Percentiles rank a stretch among this genome's conserved stretches.
phyloP scores from a whole-genome alignment of 495 filamentous ascomycete species.

The Neurospora sp. region DNA sequence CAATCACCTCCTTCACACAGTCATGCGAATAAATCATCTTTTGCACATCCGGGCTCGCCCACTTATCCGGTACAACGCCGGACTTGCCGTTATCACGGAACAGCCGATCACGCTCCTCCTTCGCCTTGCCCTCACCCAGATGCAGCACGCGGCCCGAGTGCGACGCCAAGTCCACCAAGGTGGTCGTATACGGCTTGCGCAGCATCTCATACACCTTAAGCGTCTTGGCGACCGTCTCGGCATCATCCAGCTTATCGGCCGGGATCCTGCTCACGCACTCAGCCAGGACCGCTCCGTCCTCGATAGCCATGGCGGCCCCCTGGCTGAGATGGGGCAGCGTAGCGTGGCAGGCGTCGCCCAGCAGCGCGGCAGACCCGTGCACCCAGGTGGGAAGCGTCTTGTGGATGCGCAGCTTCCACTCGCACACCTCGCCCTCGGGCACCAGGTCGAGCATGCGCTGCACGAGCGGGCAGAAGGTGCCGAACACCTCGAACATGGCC shows the following conservation, averaged over 20 bases:
- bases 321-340: slow-evolving; percentile 69
- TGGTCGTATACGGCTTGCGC: slow-evolving; percentile 58
- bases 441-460: slow-evolving; percentile 67
- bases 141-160: slow-evolving; percentile 57
- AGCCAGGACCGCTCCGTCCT: slow-evolving; percentile 67
- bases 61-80: slow-evolving; percentile 58
- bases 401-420: slow-evolving; percentile 70
- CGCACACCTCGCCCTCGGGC: slow-evolving; percentile 69
- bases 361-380: slow-evolving; percentile 51
- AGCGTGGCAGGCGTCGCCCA: slow-evolving; percentile 73
- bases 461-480: slow-evolving; percentile 62
- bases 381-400: slow-evolving; percentile 62
- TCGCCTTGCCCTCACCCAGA: slow-evolving; percentile 62
- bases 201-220: slow-evolving; percentile 63
- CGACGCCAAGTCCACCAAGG: slow-evolving; percentile 61
- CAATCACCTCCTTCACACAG: slow-evolving; percentile 48
- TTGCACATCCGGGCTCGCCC: slow-evolving; percentile 68
- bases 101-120: slow-evolving; percentile 63
- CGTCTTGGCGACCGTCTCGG: slow-evolving; percentile 50
- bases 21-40: slow-evolving; percentile 67
- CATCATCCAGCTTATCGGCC: slow-evolving; percentile 26
- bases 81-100: slow-evolving; percentile 55
- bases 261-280: slow-evolving; percentile 50
- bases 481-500: slow-evolving; percentile 56
- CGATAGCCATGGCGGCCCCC: slow-evolving; percentile 79